Conservation (phyloP, 2,329 filamentous ascomycete species). For the Xylariales sp. region DNA sequence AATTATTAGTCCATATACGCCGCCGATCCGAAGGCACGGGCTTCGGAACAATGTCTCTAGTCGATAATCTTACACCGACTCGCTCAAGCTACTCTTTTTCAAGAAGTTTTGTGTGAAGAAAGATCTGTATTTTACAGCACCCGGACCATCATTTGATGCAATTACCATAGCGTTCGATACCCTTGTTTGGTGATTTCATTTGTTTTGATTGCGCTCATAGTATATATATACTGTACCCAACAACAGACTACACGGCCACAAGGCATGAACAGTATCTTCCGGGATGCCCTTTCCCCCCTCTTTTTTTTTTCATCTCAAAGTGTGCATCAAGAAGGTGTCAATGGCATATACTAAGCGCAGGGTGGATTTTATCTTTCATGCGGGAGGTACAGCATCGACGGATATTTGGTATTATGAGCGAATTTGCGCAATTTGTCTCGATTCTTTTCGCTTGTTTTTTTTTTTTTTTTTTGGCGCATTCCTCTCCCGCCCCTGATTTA, state of each 20-base stretch:
- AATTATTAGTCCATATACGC: not conserved
- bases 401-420: constrained; percentile 14
- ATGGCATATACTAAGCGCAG: constrained; percentile 26
- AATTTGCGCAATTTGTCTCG: constrained; percentile 6
- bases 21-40: not conserved
- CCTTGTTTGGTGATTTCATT: constrained; percentile 24
- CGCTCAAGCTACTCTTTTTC: not conserved
- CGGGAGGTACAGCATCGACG: not conserved
- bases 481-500: not conserved
- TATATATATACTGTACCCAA: constrained; percentile 13
- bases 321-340: constrained; percentile 15
- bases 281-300: not conserved
- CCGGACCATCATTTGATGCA: constrained; percentile 12
- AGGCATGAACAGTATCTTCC: constrained; percentile 2
- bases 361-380: constrained; percentile 12
- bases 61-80: not conserved
- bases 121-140: not conserved
- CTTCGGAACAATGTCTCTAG: not conserved
- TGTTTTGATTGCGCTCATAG: not conserved
- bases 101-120: not conserved
- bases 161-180: constrained; percentile 35
- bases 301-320: not conserved
- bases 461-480: not conserved
- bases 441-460: constrained; percentile 1
- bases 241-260: constrained; percentile 3